Evolutionary conservation across 306 rosid genomes (phyloP).

Genomic region (Castanopsis chinensis): DNA sequence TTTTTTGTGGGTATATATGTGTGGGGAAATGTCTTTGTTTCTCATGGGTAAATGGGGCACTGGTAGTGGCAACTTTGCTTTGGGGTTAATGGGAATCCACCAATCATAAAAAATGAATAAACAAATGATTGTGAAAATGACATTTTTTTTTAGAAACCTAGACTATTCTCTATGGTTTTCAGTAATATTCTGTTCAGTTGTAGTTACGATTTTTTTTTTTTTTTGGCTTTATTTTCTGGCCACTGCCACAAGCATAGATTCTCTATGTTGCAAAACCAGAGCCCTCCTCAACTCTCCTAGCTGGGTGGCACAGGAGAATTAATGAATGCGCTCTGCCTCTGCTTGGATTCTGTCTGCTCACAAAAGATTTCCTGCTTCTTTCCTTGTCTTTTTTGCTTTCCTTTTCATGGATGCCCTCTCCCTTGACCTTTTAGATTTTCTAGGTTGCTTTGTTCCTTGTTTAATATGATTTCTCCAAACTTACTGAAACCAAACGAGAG

Average conservation of each 20-base stretch:
- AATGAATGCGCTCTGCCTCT: constrained; percentile 63
- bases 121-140: constrained; percentile 78
- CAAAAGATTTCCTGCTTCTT: constrained; percentile 78
- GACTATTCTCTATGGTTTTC: constrained; percentile 38
- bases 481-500: too few relatives aligned
- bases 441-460: too few relatives aligned
- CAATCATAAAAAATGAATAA: constrained; percentile 74
- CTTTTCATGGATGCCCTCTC: too few relatives aligned
- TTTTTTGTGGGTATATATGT: too few relatives aligned
- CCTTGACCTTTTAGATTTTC: too few relatives aligned
- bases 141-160: constrained; percentile 52
- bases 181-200: constrained; percentile 56
- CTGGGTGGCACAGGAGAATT: constrained; percentile 40
- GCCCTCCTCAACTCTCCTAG: constrained; percentile 45
- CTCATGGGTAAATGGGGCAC: constrained; percentile 21
- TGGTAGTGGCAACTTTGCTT: constrained; percentile 20
- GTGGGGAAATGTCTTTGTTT: background rate
- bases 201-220: too few relatives aligned
- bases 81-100: constrained; percentile 77
- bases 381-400: constrained; percentile 15
- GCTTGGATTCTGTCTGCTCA: constrained; percentile 75
- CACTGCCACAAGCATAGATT: constrained; percentile 86
- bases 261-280: constrained; percentile 47
- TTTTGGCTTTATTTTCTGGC: constrained; percentile 70
- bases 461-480: too few relatives aligned